Evolutionary conservation across 1,284 basidiomycete genomes (phyloP), one percentile per base, ranked within the genome.

Genomic region (Bjerkandera adusta): DNA sequence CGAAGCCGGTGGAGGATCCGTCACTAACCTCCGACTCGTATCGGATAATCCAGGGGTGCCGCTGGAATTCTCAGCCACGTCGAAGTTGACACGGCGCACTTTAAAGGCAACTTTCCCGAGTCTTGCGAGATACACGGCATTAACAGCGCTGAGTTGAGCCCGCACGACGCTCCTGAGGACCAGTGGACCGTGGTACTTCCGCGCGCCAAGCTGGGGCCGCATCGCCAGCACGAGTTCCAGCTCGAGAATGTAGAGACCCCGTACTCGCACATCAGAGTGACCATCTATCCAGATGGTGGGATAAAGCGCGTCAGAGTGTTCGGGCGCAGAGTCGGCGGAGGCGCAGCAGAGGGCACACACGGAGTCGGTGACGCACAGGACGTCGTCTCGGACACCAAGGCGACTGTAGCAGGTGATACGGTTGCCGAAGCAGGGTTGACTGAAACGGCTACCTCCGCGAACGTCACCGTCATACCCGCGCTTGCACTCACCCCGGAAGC

Each of bases 81-180:
- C 24, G 92, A 97, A 64, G 84, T 99, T 49, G 96, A 99, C 67
- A 97, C 96, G 0, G 85, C 88, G 2, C 89, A 96, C 72, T 98
- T 97, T 71, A 92, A 92, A 59, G 96, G 96, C 41, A 99, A 99
- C 67, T 99, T 93, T 62, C 94, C 94, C 6, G 88, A 94, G 53
- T 89, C 86, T 51, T 90, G 85, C 63, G 89, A 92, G 60, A 64
- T 97, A 20, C 85, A 92, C 63, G 93, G 82, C 5, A 70, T 82
- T 43, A 64, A 66, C 44, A 71, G 68, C 49, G 59, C 68, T 33
- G 70, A 71, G 21, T 71, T 72, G 49, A 68, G 77, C 36, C 66
- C 69, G 29, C 62, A 61, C 45, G 60, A 68, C 7, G 64, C 67
- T 48, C 63, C 71, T 20, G 69, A 77, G 41, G 69, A 69, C 27